These are phyloP conservation scores for Acer saccharum DNA, from an alignment of 345 rosid species.

Conservation along the genomic window DNA sequence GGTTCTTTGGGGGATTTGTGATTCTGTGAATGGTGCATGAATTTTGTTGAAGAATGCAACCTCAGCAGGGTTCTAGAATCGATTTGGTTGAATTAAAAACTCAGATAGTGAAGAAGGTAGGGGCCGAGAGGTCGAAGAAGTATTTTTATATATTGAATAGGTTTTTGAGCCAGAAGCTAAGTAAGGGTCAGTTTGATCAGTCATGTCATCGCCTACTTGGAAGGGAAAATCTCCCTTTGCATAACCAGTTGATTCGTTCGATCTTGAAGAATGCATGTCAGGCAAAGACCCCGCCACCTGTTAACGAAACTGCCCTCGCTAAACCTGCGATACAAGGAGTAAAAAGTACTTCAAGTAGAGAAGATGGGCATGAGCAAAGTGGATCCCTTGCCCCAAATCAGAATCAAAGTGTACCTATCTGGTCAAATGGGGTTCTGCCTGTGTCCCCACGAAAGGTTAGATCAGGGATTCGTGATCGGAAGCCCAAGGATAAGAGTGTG, in stretches of 20 bases:
- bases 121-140: constrained; percentile 76
- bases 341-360: constrained; percentile 46
- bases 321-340: constrained; percentile 48
- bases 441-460: constrained; percentile 66
- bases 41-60: constrained; percentile 70
- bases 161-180: constrained; percentile 81
- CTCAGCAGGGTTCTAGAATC: constrained; percentile 73
- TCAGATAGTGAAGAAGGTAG: constrained; percentile 82
- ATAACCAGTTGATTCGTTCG: constrained; percentile 78
- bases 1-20: constrained; percentile 19
- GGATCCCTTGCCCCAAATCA: constrained; percentile 56
- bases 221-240: constrained; percentile 85
- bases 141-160: constrained; percentile 77
- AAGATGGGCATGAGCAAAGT: constrained; percentile 59
- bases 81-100: constrained; percentile 80
- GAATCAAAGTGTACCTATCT: constrained; percentile 52
- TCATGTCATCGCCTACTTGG: constrained; percentile 77
- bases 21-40: constrained; percentile 51
- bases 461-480: constrained; percentile 66
- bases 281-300: constrained; percentile 64
- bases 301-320: constrained; percentile 47
- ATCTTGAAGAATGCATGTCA: constrained; percentile 83
- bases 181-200: constrained; percentile 83
- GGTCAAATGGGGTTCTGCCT: constrained; percentile 84
- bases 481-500: constrained; percentile 69